A percentile compares a stretch with the other conserved stretches of the same genome.
Evolutionary conservation across 768 basidiomycete species (phyloP).

Genomic region (Piloderma croceum): DNA sequence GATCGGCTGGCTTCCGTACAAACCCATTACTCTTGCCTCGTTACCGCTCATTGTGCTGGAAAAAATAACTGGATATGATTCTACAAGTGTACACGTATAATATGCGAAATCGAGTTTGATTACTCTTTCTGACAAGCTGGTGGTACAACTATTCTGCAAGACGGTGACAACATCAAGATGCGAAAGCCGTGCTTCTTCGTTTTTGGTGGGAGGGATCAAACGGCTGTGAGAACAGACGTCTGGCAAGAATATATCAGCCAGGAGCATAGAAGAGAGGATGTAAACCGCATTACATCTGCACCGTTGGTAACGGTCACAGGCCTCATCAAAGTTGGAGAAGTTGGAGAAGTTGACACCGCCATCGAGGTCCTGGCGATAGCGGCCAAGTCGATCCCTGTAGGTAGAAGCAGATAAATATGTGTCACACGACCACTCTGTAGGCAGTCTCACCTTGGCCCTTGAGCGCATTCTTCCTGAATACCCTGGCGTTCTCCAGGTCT

Average conservation of each 20-base stretch:
- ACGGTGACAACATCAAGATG: background rate
- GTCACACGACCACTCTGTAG: background rate
- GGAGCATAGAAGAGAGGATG: background rate
- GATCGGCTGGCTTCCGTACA: too few relatives aligned
- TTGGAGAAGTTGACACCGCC: constrained; percentile 56
- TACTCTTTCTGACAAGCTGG: too few relatives aligned
- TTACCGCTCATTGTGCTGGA: too few relatives aligned
- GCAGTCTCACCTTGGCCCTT: constrained; percentile 47
- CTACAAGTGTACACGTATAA: too few relatives aligned
- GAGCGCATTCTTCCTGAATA: constrained; percentile 70
- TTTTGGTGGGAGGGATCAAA: background rate
- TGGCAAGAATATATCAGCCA: background rate
- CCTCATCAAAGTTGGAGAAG: constrained; percentile 8
- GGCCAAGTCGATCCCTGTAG: constrained; percentile 50
- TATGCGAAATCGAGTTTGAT: too few relatives aligned
- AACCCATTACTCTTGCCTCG: too few relatives aligned
- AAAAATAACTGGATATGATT: too few relatives aligned
- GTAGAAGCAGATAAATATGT: constrained; percentile 8
- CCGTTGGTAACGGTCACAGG: background rate
- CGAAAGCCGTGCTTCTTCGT: background rate
- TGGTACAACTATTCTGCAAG: background rate
- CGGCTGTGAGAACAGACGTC: background rate
- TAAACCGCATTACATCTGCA: background rate
- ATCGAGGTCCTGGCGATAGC: constrained; percentile 81
- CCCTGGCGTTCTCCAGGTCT: constrained; percentile 40